Base-by-base conservation (phyloP, 148 eudicot genomes). In the Cornus controversa region DNA sequence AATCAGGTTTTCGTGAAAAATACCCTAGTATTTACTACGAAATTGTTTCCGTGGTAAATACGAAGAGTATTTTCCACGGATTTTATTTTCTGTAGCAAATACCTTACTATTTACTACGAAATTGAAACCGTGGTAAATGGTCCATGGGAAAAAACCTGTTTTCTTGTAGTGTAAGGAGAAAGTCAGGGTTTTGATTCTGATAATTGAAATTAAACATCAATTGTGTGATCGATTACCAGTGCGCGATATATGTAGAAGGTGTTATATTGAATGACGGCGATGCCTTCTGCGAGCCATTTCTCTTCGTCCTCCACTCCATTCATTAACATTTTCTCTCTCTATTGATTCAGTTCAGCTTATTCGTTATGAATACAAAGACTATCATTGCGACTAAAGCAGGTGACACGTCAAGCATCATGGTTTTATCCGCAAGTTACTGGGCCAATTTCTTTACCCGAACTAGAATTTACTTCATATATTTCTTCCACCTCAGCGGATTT, bases 261-360 rank as follows among this genome's bases (percentile, higher is more conserved):
- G 81, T 93, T 92, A 80, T 96, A 97, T 83, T 96, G 99, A 79
- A 93, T 84, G 42, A 89, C 92, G 45, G 98, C 99, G 85, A 96
- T 92, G 72, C 93, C 99, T 83, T 93, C 98, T 16, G 98, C 99
- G 37, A 96, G 91, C 99, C 98, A 96, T 87, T 93, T 96, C 84
- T 96, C 99, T 88, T 96, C 99, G 85, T 93, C 97, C 0, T 93
- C 98, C 47, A 89, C 74, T 47, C 90, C 98, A 54, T 86, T 87
- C 1, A 79, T 78, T 85, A 93, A 84, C 85, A 79, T 79, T 36
- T 22, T 84, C 70, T 66, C 54, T 74, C 80, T 79, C 81, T 50
- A 66, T 10, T 68, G 79, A 45, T 22, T 67, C 45, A 28, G 63
- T 34, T 66, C 9, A n/a, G 23, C 11, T 1, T n/a, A n/a, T n/a